These are phyloP conservation scores for Trichothecium sympodiale DNA, from an alignment of 2,329 filamentous ascomycete genomes.

Conservation along the genomic window DNA sequence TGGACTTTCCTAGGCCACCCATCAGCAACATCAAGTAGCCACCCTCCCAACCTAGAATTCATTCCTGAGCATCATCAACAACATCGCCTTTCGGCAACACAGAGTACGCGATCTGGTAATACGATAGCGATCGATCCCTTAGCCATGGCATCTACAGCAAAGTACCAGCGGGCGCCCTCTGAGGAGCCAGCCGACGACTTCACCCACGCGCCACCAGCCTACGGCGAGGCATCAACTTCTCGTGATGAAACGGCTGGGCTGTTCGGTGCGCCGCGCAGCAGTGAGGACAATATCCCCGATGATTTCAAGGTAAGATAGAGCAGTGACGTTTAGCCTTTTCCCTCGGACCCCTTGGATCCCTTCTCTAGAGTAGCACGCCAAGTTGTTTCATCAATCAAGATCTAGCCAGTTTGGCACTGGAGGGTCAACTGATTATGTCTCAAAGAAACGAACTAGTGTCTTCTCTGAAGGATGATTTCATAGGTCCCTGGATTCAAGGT, in stretches of 20 bases:
- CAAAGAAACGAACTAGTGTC: background rate
- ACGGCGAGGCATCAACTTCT: constrained; percentile 45
- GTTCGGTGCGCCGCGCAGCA: constrained; percentile 58
- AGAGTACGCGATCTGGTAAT: background rate
- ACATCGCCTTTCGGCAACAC: background rate
- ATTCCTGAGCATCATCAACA: constrained; percentile 5
- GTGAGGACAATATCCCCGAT: constrained; percentile 87
- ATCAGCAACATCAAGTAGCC: constrained; percentile 6
- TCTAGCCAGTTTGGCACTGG: no score
- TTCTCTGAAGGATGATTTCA: no score
- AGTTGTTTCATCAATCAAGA: no score
- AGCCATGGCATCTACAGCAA: constrained; percentile 61
- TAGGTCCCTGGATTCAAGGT: background rate
- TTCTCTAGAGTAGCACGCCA: no score
- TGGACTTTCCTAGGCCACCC: constrained; percentile 1
- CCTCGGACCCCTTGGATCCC: no score
- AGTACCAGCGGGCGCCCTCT: constrained; percentile 75
- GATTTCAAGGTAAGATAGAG: constrained; percentile 69
- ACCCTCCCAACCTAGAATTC: background rate
- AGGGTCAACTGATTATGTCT: no score
- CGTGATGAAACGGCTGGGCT: constrained; percentile 47
- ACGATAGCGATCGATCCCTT: no score
- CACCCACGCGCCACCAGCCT: constrained; percentile 73
- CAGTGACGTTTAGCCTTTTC: constrained; percentile 43
- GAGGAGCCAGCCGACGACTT: constrained; percentile 73